These are phyloP conservation scores for Colletotrichum spinosum DNA, from an alignment of 2,329 filamentous ascomycete genomes.

Conservation along the genomic window DNA sequence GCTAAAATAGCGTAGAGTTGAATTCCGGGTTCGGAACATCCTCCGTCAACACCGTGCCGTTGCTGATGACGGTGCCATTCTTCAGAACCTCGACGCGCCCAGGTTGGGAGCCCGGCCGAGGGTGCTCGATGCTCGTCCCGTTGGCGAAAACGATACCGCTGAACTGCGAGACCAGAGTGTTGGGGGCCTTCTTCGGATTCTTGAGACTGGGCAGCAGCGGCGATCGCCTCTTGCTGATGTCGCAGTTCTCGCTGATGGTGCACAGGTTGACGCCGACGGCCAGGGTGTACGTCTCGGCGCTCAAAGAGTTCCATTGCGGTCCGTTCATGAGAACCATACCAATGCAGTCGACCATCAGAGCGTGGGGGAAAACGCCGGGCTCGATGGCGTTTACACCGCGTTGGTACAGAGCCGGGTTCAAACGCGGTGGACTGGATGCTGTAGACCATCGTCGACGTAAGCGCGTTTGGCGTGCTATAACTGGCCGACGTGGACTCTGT, in stretches of 20 bases:
- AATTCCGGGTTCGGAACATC: slow-evolving; percentile 41
- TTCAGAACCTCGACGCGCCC: slow-evolving; percentile 40
- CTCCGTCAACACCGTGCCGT: slow-evolving; percentile 39
- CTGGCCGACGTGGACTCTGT: slow-evolving; percentile 45
- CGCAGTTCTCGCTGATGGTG: slow-evolving; percentile 49
- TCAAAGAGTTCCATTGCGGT: slow-evolving; percentile 43
- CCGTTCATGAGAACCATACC: slow-evolving; percentile 44
- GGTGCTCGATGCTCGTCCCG: slow-evolving; percentile 43
- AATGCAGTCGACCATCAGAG: slow-evolving; percentile 47
- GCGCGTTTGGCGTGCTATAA: slow-evolving; percentile 45
- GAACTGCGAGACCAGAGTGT: slow-evolving; percentile 37
- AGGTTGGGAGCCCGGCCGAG: slow-evolving; percentile 38
- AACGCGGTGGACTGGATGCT: slow-evolving; percentile 46
- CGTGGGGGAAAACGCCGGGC: slow-evolving; percentile 45
- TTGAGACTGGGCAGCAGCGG: slow-evolving; percentile 39
- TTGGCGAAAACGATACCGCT: slow-evolving; percentile 48
- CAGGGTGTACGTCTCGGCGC: slow-evolving; percentile 47
- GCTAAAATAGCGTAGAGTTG: background rate
- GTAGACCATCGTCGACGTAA: slow-evolving; percentile 42
- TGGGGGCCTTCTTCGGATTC: background rate
- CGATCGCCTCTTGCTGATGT: slow-evolving; percentile 39
- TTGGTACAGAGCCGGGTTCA: slow-evolving; percentile 50
- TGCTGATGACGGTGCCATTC: slow-evolving; percentile 43
- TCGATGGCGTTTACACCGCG: slow-evolving; percentile 45
- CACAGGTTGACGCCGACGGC: slow-evolving; percentile 47